phyloP scores from a whole-genome alignment of 805 yeast species.

The Pichia exigua region DNA sequence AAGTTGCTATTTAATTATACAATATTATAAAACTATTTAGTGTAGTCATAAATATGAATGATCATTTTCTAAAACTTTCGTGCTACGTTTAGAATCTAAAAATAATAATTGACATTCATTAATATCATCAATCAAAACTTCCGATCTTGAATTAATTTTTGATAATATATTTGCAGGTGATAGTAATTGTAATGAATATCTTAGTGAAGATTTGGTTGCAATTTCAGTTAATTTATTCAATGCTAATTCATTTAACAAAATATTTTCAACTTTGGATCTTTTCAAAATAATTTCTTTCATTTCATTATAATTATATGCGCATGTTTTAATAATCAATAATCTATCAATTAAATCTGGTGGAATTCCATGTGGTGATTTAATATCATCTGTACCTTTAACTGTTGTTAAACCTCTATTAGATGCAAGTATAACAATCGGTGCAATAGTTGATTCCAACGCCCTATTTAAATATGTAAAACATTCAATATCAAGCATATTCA shows the following conservation, averaged over 20 bases:
- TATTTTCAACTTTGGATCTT: conserved; percentile 92
- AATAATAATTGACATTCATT: conserved; percentile 83
- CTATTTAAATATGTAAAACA: conserved; percentile 92
- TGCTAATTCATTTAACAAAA: conserved; percentile 74
- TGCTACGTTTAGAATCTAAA: conserved; percentile 84
- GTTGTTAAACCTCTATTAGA: conserved; percentile 93
- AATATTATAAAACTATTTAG: conserved; percentile 14
- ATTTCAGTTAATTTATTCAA: conserved; percentile 81
- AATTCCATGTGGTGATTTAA: conserved; percentile 91
- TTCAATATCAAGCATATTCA: conserved; percentile 96
- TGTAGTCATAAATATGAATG: conserved; percentile 22
- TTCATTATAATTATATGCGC: conserved; percentile 71
- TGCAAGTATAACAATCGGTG: conserved; percentile 97
- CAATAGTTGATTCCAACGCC: conserved; percentile 92
- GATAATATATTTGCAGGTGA: conserved; percentile 87
- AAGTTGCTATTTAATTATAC: background rate
- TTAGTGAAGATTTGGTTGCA: conserved; percentile 81
- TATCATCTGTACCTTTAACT: conserved; percentile 85
- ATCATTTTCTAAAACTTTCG: conserved; percentile 65
- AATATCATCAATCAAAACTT: conserved; percentile 64
- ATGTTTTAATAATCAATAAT: conserved; percentile 84
- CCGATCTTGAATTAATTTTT: conserved; percentile 60
- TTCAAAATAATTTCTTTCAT: conserved; percentile 78
- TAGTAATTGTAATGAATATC: conserved; percentile 88
- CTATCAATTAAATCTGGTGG: conserved; percentile 94